Percentiles rank a stretch among this genome's conserved stretches.
phyloP scores from a whole-genome alignment of 2,329 filamentous ascomycete genomes.

The Apiospora sp. region DNA sequence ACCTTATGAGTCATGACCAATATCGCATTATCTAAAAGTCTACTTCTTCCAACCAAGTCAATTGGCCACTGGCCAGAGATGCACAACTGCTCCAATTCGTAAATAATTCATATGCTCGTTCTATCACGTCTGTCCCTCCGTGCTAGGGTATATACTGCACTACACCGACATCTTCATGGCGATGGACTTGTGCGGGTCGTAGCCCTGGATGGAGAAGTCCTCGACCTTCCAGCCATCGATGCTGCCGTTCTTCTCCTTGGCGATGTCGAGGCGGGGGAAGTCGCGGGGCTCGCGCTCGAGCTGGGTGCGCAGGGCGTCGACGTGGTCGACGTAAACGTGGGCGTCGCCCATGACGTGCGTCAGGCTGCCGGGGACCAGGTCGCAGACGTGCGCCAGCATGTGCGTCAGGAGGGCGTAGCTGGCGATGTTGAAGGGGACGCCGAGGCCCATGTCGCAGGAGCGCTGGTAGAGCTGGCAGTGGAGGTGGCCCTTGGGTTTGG shows the following conservation, averaged over 20 bases:
- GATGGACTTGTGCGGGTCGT: constrained; percentile 90
- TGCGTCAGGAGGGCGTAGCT: constrained; percentile 93
- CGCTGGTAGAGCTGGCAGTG: constrained; percentile 93
- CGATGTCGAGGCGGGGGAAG: constrained; percentile 82
- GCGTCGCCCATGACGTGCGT: constrained; percentile 98
- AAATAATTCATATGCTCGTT: background rate
- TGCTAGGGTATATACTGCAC: constrained; percentile 59
- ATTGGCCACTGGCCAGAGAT: too few relatives aligned
- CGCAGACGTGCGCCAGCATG: constrained; percentile 89
- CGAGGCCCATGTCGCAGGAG: constrained; percentile 95
- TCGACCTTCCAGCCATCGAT: constrained; percentile 92
- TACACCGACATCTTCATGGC: constrained; percentile 99
- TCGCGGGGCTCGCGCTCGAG: constrained; percentile 79
- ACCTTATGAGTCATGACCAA: constrained; percentile 13
- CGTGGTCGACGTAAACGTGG: constrained; percentile 94
- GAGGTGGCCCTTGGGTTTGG: constrained; percentile 67
- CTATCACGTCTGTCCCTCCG: background rate
- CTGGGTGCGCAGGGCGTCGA: constrained; percentile 85
- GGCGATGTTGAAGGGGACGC: constrained; percentile 97
- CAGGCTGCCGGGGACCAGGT: constrained; percentile 83
- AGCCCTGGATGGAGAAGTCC: constrained; percentile 87
- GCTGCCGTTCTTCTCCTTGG: constrained; percentile 70
- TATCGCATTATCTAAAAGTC: constrained; percentile 9
- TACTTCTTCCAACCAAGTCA: background rate
- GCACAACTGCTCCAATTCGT: background rate